Evolutionary conservation across 257 asterid genomes (phyloP).

Genomic region (Lycium barbarum): DNA sequence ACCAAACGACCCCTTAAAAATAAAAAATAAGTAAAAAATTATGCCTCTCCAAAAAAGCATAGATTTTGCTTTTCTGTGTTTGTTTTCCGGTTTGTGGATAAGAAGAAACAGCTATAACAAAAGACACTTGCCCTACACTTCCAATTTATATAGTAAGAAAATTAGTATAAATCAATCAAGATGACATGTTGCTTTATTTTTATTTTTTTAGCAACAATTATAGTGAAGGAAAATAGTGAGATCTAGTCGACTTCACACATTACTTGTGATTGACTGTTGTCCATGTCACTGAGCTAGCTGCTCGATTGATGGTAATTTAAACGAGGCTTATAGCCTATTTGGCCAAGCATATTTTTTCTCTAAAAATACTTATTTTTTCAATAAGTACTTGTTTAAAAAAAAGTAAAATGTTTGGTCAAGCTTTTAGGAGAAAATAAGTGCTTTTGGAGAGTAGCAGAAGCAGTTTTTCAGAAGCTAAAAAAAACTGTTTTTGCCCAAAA

Average conservation of each 20-base stretch:
- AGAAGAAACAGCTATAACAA: not conserved
- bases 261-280: not conserved
- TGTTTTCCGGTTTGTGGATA: slow-evolving; percentile 25
- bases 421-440: no score
- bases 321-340: accelerated
- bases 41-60: not conserved
- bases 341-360: no score
- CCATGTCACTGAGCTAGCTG: not conserved
- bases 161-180: not conserved
- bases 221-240: not conserved
- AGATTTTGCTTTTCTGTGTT: slow-evolving; percentile 24
- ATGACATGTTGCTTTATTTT: not conserved
- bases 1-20: no score
- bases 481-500: no score
- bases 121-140: slow-evolving; percentile 1
- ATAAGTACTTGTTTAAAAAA: no score
- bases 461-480: no score
- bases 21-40: slow-evolving; percentile 3
- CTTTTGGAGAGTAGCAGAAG: no score
- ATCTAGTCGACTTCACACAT: not conserved
- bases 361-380: no score
- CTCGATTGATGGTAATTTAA: no score
- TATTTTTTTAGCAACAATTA: not conserved
- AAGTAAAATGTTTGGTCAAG: no score
- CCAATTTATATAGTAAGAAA: not conserved